A percentile compares a stretch with the other conserved stretches of the same genome.
phyloP scores from a whole-genome alignment of 108 stramenopile species.

The Aurantiochytrium sp. region DNA sequence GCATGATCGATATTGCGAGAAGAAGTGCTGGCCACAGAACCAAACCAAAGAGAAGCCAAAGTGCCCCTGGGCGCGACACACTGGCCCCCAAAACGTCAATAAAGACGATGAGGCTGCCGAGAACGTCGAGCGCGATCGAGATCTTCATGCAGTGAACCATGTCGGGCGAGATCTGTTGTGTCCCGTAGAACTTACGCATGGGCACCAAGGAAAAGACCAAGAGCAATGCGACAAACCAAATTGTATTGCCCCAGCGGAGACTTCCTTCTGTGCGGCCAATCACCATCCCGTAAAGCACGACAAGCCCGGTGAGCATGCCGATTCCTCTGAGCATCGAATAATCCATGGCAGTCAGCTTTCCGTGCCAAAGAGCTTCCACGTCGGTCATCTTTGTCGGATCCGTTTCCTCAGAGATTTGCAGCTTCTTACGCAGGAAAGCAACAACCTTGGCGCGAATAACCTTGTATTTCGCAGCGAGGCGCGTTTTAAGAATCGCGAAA shows the following conservation, averaged over 20 bases:
- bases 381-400: neutral
- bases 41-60: neutral
- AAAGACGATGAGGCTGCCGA: neutral
- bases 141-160: slow-evolving; percentile 11
- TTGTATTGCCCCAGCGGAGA: neutral
- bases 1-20: neutral
- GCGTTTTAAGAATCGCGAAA: too few relatives aligned
- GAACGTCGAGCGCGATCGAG: neutral
- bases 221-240: neutral
- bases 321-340: neutral
- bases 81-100: neutral
- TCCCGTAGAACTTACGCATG: neutral
- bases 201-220: neutral
- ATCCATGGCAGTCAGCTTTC: neutral
- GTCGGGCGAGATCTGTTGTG: neutral
- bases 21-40: neutral
- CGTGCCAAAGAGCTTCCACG: neutral
- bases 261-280: neutral
- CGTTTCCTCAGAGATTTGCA: neutral
- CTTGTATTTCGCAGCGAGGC: too few relatives aligned
- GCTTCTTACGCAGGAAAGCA: neutral
- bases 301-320: neutral
- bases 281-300: neutral
- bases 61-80: neutral
- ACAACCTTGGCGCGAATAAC: neutral